Evolutionary conservation across 768 basidiomycete genomes (phyloP), one percentile per base, ranked within the genome.

Genomic region (Lactarius pseudohatsudake): DNA sequence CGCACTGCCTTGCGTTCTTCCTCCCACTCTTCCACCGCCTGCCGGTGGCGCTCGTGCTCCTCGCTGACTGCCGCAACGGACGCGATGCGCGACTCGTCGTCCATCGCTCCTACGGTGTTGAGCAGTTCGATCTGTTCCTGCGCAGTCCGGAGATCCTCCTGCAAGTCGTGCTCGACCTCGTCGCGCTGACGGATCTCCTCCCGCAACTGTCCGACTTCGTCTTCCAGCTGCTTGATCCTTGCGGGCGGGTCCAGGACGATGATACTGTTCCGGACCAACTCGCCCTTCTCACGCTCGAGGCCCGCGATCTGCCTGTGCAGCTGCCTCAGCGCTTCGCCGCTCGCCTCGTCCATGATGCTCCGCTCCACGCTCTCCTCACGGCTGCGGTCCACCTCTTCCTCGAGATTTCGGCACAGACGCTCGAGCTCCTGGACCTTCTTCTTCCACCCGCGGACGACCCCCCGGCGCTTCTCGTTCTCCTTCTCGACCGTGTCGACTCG

Each of bases 351-450:
- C 82, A 96, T 95, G 47, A 96, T 77, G 68, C 92, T 91, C 22
- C 88, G 79, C 66, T 91, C 89, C 75, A 93, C 79, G 72, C 88
- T 91, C 72, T 92, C 91, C 70, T 91, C 87, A 47, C 94, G 82
- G 53, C 89, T 90, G 8, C 85, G 81, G 67, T 98, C 96, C 34
- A 96, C 90, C 73, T 96, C 91, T 73, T 96, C 94, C 79, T 96
- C 90, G 36, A 89, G 80, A 64, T 80, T 77, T 18, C 86, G 81
- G 61, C 87, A 87, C 66, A 84, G 79, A 68, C 80, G 82, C 77
- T 93, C 90, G 57, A 94, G 77, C 69, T 92, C 90, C 61, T 81
- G 80, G 3, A 92, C 87, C 69, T 90, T 90, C 79, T 89, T 90
- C 79, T 87, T 89, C 87, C 90, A 91, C 20, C 77, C 77, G 45